Percentiles rank a stretch among this genome's conserved stretches.
Conservation (phyloP, 371 early-diverging fungal species). For the Apophysomyces variabilis region DNA sequence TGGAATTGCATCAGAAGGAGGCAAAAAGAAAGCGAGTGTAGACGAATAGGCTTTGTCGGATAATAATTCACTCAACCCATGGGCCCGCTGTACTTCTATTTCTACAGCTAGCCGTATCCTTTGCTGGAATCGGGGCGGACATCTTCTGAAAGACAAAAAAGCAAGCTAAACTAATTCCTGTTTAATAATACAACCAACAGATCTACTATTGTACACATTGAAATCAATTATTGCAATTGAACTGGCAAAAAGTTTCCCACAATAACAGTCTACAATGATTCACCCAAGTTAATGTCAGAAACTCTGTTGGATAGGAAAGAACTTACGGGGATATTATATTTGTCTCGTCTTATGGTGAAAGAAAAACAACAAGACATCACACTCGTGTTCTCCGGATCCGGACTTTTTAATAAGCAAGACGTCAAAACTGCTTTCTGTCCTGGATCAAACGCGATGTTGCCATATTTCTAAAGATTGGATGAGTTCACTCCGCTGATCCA, state of each 20-base stretch:
- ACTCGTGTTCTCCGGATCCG: conserved; percentile 56
- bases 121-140: too few species aligned
- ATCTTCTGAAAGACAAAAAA: too few species aligned
- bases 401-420: conserved; percentile 73
- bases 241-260: conserved; percentile 87
- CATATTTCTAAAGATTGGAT: conserved; percentile 72
- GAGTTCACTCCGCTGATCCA: neutral
- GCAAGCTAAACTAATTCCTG: too few species aligned
- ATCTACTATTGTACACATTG: too few species aligned
- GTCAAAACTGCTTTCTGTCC: conserved; percentile 95
- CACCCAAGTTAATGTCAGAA: neutral
- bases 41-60: too few species aligned
- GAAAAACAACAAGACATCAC: conserved; percentile 86
- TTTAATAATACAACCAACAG: too few species aligned
- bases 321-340: conserved; percentile 78
- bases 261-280: conserved; percentile 60
- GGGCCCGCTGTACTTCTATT: too few species aligned
- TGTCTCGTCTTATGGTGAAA: conserved; percentile 91
- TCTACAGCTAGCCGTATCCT: too few species aligned
- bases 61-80: too few species aligned
- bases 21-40: too few species aligned
- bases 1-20: too few species aligned
- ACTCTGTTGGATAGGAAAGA: neutral
- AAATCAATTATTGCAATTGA: conserved; percentile 37
- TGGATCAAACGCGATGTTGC: conserved; percentile 93